A percentile compares a stretch with the other conserved stretches of the same genome.
Conservation (phyloP, 768 basidiomycete species). For the Lentinula guzmanii region DNA sequence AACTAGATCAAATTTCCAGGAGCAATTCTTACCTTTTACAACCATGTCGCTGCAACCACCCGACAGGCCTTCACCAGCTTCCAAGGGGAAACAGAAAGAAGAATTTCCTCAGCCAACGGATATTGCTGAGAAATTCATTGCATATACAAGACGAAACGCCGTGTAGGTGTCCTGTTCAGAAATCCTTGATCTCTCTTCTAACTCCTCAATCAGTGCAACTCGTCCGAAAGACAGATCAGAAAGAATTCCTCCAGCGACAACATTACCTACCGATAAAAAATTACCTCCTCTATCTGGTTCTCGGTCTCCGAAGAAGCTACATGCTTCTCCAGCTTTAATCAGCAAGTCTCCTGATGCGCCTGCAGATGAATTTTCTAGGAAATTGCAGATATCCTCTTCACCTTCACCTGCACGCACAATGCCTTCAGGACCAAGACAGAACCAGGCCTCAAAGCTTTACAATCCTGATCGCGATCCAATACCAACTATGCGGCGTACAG, state of each 20-base stretch:
- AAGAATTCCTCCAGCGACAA: constrained; percentile 18
- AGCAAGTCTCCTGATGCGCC: constrained; percentile 44
- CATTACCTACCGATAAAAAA: constrained; percentile 18
- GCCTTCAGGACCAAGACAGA: constrained; percentile 25
- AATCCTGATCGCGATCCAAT: constrained; percentile 70
- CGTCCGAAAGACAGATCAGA: constrained; percentile 44
- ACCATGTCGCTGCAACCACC: not conserved
- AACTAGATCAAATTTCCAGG: not conserved
- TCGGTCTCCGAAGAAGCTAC: constrained; percentile 22
- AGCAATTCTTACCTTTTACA: not conserved
- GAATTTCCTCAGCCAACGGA: constrained; percentile 32
- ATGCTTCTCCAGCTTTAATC: constrained; percentile 26
- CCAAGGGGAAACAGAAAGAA: constrained; percentile 27
- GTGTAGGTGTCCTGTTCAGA: constrained; percentile 30
- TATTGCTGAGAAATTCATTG: constrained; percentile 59
- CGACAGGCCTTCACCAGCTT: constrained; percentile 24
- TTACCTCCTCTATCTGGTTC: constrained; percentile 20
- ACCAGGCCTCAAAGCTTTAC: constrained; percentile 47
- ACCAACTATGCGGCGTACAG: constrained; percentile 44
- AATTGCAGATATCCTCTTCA: constrained; percentile 56
- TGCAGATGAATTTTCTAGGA: constrained; percentile 67
- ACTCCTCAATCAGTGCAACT: constrained; percentile 28
- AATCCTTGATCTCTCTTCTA: not conserved
- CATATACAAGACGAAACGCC: constrained; percentile 60
- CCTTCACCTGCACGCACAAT: constrained; percentile 31